A percentile compares a stretch with the other conserved stretches of the same genome.
These are phyloP conservation scores for Clausena lansium DNA, from an alignment of 345 rosid genomes.

Conservation along the genomic window DNA sequence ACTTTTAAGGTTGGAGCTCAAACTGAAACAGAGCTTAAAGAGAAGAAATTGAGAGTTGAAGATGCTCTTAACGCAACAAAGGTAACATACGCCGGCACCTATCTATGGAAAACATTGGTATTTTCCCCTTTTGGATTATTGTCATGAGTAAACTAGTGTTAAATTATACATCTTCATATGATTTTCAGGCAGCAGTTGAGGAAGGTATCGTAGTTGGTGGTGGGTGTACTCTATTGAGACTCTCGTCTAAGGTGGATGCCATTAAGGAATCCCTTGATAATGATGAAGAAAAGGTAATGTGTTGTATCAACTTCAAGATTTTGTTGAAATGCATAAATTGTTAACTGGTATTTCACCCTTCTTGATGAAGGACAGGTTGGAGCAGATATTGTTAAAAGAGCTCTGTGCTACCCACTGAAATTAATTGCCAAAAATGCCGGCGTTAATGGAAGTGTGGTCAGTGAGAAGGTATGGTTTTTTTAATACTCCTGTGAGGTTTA, in stretches of 20 bases:
- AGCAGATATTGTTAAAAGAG: conserved; percentile 90
- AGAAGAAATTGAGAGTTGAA: conserved; percentile 95
- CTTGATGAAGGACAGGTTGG: conserved; percentile 58
- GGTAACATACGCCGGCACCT: conserved; percentile 30
- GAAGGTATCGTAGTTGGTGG: conserved; percentile 93
- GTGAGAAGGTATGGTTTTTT: conserved; percentile 63
- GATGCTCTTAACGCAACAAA: conserved; percentile 99
- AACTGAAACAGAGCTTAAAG: conserved; percentile 92
- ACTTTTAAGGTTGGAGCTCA: conserved; percentile 69
- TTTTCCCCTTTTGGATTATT: background rate
- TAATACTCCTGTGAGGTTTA: background rate
- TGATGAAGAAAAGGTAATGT: conserved; percentile 83
- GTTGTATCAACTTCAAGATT: background rate
- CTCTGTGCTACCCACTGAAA: conserved; percentile 84
- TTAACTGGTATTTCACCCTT: background rate
- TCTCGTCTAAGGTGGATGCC: conserved; percentile 68
- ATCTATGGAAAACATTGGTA: background rate
- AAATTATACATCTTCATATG: background rate
- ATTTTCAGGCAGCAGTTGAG: conserved; percentile 75
- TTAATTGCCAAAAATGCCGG: conserved; percentile 96
- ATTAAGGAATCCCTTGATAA: conserved; percentile 70
- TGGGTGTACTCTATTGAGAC: conserved; percentile 77
- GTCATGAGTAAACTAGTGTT: background rate
- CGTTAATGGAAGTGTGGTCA: conserved; percentile 92
- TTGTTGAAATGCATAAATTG: background rate